Conservation (phyloP, 495 filamentous ascomycete genomes). For the Hamigera avellanea region DNA sequence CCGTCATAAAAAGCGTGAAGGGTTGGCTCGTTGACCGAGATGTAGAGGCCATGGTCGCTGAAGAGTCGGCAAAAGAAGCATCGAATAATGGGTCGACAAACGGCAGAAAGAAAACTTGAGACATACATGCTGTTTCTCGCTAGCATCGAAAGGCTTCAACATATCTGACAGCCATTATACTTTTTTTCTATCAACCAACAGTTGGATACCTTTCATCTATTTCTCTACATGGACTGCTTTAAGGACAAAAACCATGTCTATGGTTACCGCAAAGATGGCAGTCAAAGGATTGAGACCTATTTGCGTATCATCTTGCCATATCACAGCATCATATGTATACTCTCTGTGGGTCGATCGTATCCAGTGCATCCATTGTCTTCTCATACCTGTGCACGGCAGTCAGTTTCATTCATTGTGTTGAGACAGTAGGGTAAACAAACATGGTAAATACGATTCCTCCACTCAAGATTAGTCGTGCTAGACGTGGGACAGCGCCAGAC, state of each 20-base stretch:
- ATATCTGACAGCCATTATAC: too few relatives aligned
- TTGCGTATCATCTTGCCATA: not conserved
- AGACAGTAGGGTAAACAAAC: conserved; percentile 30
- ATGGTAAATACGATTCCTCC: conserved; percentile 98
- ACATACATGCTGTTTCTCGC: not conserved
- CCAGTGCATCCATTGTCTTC: conserved; percentile 86
- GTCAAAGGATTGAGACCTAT: too few relatives aligned
- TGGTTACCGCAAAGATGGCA: too few relatives aligned
- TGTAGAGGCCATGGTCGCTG: conserved; percentile 51
- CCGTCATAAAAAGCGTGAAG: conserved; percentile 69
- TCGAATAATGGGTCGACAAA: not conserved
- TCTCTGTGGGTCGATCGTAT: conserved; percentile 69
- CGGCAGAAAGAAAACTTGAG: conserved; percentile 1
- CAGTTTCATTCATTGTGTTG: not conserved
- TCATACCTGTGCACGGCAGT: conserved; percentile 55
- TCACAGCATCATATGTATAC: conserved; percentile 58
- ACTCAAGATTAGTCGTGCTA: conserved; percentile 76
- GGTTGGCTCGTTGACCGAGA: conserved; percentile 71
- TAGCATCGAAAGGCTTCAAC: too few relatives aligned
- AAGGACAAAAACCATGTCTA: too few relatives aligned
- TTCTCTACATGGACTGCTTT: too few relatives aligned
- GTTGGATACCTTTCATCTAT: too few relatives aligned
- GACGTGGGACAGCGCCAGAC: conserved; percentile 79
- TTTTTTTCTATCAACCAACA: too few relatives aligned
- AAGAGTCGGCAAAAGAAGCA: conserved; percentile 23